Base-by-base conservation (phyloP, 306 rosid species). In the Medicago lupulina region DNA sequence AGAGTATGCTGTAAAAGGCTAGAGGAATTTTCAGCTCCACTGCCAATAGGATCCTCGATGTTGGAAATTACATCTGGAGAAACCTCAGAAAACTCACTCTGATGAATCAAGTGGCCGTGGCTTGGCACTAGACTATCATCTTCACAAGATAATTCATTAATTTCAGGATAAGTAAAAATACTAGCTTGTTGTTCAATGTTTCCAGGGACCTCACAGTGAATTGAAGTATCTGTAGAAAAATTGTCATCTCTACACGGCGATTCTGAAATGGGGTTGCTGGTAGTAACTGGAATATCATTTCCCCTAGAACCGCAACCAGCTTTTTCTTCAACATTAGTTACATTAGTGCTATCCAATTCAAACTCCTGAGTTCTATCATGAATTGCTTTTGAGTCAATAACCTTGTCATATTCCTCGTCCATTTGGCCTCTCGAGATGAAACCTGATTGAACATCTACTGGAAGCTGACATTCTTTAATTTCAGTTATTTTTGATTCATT, bases 391-490 rank as follows among this genome's bases (percentile, higher is more conserved):
- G 82, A 67, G 67, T 67, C 80, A 51, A 79, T 43, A 43, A 85
- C 40, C 80, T 54, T 76, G 25, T 85, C 80, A 67, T 51, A 53
- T 71, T 25, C 68, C 61, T 44, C 67, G 36, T 59, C 76, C 60
- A 59, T 53, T 18, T 78, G 53, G 49, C 40, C 53, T 75, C 50
- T 71, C 17, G 28, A 70, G 67, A 54, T 47, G 63, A 23, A 41
- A 61, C 71, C 77, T 75, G 73, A 67, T 62, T 82, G 80, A 62
- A 2, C 77, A 54, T 72, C 67, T 16, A 54, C 75, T 10, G 74
- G 54, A 64, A 51, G 76, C 66, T 31, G 83, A 61, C 73, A 58
- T 18, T 64, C 81, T 75, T 82, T 80, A 75, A 46, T 81, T 19
- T 70, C 66, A 23, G 61, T 62, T 11, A 66, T 57, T 46, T 67